Evolutionary conservation across 2,329 filamentous ascomycete species (phyloP), one percentile per base, ranked within the genome.

Genomic region (Chaetothyriales sp.): DNA sequence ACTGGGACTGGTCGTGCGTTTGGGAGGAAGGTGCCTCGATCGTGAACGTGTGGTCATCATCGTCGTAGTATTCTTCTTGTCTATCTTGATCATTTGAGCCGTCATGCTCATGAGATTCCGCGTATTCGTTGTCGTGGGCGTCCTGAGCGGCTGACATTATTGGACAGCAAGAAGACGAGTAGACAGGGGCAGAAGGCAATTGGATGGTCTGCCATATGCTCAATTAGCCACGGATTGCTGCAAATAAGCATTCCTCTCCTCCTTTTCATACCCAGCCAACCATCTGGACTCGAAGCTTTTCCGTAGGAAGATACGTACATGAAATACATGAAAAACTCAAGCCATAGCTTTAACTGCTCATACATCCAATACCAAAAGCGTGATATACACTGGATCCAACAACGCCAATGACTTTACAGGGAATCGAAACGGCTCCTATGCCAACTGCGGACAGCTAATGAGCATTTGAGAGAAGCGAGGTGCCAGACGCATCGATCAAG

Each of bases 1-100:
- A 59, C 42, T 55, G 52, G 9, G 53, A 51, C 26, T 58, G 56
- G 43, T 63, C 60, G 47, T 62, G 55, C 43, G 54, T 46, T n/a
- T 56, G 61, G n/a, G 57, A 51, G 39, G 68, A 67, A 45, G 67
- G 59, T 8, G 61, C 61, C 51, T 68, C 63, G 57, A 69, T 58
- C 22, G 67, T 65, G 50, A 68, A 57, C n/a, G 68, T 66, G 15
- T 64, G 55, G 44, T 67, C 65, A 25, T 69, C 45, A 3, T 47
- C 45, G n/a, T 47, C 45, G 18, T 26, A 47, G 19, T 45, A 19
- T 15, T 19, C 43, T 15, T 45, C 43, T 20, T 26, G 19, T 4
- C 43, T n/a, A 10, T n/a, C 32, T 39, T 39, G 32, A 12, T 15
- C 32, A 39, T 39, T 39, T 39, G 32, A 39, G 32, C 32, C 32